Base-by-base conservation (phyloP, 2,329 filamentous ascomycete genomes). In the Claviceps arundinis region DNA sequence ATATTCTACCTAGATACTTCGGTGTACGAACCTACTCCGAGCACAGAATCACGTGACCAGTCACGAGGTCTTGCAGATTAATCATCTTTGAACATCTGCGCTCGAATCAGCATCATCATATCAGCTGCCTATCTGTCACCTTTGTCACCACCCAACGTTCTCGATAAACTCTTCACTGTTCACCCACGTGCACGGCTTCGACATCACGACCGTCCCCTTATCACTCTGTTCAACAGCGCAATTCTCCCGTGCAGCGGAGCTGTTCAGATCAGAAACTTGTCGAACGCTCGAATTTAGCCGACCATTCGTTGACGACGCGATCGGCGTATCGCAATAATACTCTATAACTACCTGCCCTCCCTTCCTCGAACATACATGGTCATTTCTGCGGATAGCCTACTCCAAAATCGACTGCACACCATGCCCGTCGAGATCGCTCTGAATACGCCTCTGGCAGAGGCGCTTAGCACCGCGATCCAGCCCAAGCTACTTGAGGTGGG, bases 401-500 rank as follows among this genome's bases (percentile, higher is more conserved):
- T 34, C 14, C 3, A 40, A 2, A 5, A 43, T 17, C 17, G 7
- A 30, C 34, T 47, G 55, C 51, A 58, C 65, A 76, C 57, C 52
- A 96, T 96, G 87, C 76, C 88, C 59, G 78, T 88, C 69, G 84
- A 89, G 65, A 77, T 94, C 57, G 73, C 79, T 51, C 77, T 86
- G 58, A 85, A 86, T 61, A 89, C 90, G 65, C 87, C 89, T 47
- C 75, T 97, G 64, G 90, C 90, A 58, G 80, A 89, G 60, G 86
- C 89, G 57, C 80, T 98, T 51, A 89, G 85, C 65, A 75, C 76
- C 60, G 84, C 84, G 43, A 89, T 97, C 57, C 87, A 93, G 69
- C 85, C 88, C 37, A 97, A 97, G 73, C 76, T 98, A 53, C 81
- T 89, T 54, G 91, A 98, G 70, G 84, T 90, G 59, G 91, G 90